phyloP scores from a whole-genome alignment of 2,329 filamentous ascomycete genomes.

The Ceratocystis destructans region DNA sequence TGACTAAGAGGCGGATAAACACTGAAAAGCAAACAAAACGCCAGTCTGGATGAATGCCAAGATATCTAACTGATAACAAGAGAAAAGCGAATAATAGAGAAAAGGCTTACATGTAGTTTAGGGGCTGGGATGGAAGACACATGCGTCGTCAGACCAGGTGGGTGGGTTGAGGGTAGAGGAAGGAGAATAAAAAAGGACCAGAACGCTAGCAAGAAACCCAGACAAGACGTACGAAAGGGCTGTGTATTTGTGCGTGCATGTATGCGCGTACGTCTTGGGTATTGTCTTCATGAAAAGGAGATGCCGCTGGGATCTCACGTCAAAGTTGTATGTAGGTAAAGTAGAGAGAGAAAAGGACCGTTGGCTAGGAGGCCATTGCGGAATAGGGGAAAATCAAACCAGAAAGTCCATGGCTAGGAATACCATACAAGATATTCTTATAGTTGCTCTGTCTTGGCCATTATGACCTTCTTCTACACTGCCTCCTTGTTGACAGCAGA shows the following conservation, averaged over 20 bases:
- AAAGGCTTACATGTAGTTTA: slow-evolving; percentile 1
- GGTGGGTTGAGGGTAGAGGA: neutral
- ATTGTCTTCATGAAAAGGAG: too few species aligned
- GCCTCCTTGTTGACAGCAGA: neutral
- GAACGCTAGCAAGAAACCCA: neutral
- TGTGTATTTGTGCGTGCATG: neutral
- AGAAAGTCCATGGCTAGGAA: neutral
- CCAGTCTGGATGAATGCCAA: neutral
- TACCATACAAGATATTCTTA: neutral
- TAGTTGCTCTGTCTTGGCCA: neutral
- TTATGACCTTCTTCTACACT: neutral
- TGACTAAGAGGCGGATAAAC: neutral
- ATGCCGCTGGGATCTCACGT: too few species aligned
- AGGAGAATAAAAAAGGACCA: neutral
- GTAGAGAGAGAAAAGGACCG: neutral
- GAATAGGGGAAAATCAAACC: neutral
- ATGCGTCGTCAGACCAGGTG: neutral
- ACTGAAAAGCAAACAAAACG: neutral
- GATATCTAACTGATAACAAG: neutral
- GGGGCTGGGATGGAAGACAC: neutral
- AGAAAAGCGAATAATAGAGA: neutral
- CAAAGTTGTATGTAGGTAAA: too few species aligned
- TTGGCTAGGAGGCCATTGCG: neutral
- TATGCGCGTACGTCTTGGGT: neutral
- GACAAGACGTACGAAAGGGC: neutral